A percentile compares a stretch with the other conserved stretches of the same genome.
phyloP scores from a whole-genome alignment of 2,329 filamentous ascomycete species.

The Colletotrichum sp. region DNA sequence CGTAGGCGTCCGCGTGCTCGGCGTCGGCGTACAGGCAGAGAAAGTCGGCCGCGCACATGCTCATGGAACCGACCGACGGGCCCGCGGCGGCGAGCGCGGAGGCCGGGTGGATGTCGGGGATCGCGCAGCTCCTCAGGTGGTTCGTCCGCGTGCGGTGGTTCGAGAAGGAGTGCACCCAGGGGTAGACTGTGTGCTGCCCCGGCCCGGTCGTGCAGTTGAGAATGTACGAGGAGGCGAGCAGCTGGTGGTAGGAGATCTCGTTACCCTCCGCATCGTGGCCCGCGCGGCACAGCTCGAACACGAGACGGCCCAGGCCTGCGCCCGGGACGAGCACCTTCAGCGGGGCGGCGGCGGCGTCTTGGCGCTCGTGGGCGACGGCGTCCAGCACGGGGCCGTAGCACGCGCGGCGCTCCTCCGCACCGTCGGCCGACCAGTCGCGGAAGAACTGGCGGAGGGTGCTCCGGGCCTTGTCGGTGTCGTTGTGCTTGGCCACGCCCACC shows the following conservation, averaged over 20 bases:
- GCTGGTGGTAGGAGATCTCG: constrained; percentile 95
- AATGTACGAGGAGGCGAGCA: constrained; percentile 83
- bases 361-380: constrained; percentile 55
- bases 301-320: constrained; percentile 84
- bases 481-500: constrained; percentile 71
- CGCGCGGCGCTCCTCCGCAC: constrained; percentile 73
- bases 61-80: constrained; percentile 69
- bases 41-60: constrained; percentile 94
- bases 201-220: constrained; percentile 69
- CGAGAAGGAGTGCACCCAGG: constrained; percentile 87
- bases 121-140: constrained; percentile 74
- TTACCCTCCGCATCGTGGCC: constrained; percentile 87
- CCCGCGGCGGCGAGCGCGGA: constrained; percentile 50
- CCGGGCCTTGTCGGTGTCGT: constrained; percentile 87
- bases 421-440: constrained; percentile 89
- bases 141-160: constrained; percentile 78
- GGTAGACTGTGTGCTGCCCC: constrained; percentile 75
- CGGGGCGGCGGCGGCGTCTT: constrained; percentile 26
- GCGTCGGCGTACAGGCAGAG: constrained; percentile 79
- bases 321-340: constrained; percentile 84
- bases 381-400: constrained; percentile 78
- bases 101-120: constrained; percentile 83
- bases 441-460: constrained; percentile 94
- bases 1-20: constrained; percentile 67
- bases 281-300: constrained; percentile 80